Percentiles rank a stretch among this genome's conserved stretches.
Evolutionary conservation across 2,329 filamentous ascomycete species (phyloP).

Genomic region (Diaporthe citrichinensis): DNA sequence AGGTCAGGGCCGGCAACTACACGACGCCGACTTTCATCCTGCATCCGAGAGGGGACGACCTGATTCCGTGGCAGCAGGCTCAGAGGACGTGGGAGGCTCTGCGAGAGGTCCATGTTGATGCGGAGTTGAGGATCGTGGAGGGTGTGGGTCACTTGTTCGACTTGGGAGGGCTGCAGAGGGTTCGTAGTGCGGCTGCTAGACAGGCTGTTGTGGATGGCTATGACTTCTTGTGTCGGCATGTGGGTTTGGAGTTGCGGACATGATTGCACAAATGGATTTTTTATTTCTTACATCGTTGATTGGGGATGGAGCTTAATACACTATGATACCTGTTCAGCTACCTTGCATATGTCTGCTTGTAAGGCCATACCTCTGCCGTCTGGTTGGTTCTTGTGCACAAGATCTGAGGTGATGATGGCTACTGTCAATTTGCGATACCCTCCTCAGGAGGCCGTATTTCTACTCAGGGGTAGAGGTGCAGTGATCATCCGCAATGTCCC

Average conservation of each 20-base stretch:
- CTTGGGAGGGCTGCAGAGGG: constrained; percentile 15
- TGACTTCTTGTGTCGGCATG: constrained; percentile 11
- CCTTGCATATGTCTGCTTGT: background rate
- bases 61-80: constrained; percentile 51
- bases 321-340: background rate
- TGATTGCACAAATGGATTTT: background rate
- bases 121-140: constrained; percentile 28
- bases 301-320: background rate
- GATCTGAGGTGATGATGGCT: background rate
- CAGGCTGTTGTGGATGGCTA: constrained; percentile 11
- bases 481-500: background rate
- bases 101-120: background rate
- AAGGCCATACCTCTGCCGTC: background rate
- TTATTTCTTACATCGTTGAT: background rate
- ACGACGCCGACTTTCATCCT: constrained; percentile 52
- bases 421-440: background rate
- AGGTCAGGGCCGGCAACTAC: constrained; percentile 50
- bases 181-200: background rate
- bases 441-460: background rate
- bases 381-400: background rate
- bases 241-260: constrained; percentile 4
- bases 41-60: constrained; percentile 50
- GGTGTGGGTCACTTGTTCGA: constrained; percentile 33
- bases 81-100: constrained; percentile 45
- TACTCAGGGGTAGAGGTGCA: constrained; percentile 3